These are phyloP conservation scores for Oligophagozyma castellii DNA, from an alignment of 1,139 yeast species.

Conservation along the genomic window DNA sequence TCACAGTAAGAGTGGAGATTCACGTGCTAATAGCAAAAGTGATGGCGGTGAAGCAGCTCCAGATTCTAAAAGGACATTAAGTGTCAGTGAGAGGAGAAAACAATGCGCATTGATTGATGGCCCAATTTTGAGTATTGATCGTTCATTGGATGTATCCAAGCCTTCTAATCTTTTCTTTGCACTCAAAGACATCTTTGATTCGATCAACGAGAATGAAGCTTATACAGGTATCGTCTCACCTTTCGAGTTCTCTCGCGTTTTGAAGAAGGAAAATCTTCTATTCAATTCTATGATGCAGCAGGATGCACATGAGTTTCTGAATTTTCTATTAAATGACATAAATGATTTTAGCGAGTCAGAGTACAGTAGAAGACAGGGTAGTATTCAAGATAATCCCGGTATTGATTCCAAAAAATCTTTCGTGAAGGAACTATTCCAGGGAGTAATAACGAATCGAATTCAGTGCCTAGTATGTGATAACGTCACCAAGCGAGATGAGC, in stretches of 20 bases:
- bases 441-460: slow-evolving; percentile 73
- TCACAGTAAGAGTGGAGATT: too few species aligned
- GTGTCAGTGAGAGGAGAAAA: slow-evolving; percentile 72
- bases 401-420: slow-evolving; percentile 27
- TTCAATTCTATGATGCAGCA: slow-evolving; percentile 92
- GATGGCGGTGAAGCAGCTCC: too few species aligned
- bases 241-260: slow-evolving; percentile 49
- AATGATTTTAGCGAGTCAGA: slow-evolving; percentile 35
- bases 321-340: slow-evolving; percentile 69
- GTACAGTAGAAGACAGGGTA: slow-evolving; percentile 2
- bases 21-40: too few species aligned
- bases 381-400: slow-evolving; percentile 3
- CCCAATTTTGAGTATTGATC: slow-evolving; percentile 73
- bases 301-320: slow-evolving; percentile 94
- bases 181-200: slow-evolving; percentile 72
- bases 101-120: slow-evolving; percentile 70
- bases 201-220: slow-evolving; percentile 59
- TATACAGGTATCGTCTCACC: slow-evolving; percentile 82
- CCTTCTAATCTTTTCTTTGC: slow-evolving; percentile 40
- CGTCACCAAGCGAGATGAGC: slow-evolving; percentile 73
- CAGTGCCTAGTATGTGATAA: slow-evolving; percentile 85
- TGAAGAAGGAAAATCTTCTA: slow-evolving; percentile 70
- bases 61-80: too few species aligned
- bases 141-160: slow-evolving; percentile 12
- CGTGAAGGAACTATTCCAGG: slow-evolving; percentile 71